Evolutionary conservation across 176 grass and related monocot genomes (phyloP), one percentile per base, ranked within the genome.

Genomic region (Phragmites australis): DNA sequence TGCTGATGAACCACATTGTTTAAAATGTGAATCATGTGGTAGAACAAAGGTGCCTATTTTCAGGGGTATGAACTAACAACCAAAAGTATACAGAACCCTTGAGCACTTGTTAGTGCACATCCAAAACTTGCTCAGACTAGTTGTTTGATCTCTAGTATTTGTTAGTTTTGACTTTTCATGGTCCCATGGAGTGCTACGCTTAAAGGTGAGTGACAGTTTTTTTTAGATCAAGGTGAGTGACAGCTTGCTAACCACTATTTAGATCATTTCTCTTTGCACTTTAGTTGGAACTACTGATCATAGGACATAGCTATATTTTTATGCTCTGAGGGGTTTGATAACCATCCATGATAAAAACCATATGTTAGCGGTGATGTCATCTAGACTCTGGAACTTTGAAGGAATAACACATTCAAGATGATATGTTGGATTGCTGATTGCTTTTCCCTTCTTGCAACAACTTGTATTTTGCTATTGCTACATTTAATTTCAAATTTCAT

Each of bases 261-360:
- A 42, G 37, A 51, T 52, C 42, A 46, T 72, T 62, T 69, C 29
- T 42, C 70, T 79, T 45, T 19, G 9, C 41, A 26, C 15, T 4
- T 6, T 61, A 39, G 4, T 51, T 78, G 61, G 64, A 43, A 64
- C 25, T 77, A 21, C 6, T 10, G 6, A 87, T 60, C 16, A 80
- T 68, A 57, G 16, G 63, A 37, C 46, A 15, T 39, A 57, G 16
- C 21, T 30, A 6, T 65, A 32, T n/a, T 57, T 57, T 77, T 66
- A 63, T 43, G 27, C 21, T 65, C 49, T 25, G 32, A 50, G 49
- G 18, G 48, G 9, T 65, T 65, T 7, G 26, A 49, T 29, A 65
- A 31, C 26, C n/a, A 1, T 62, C 6, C 64, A 23, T 37, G 57
- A 56, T 37, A 58, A 17, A 27, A 79, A 68, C 6, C 30, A 69